Conservation (phyloP, 2,329 filamentous ascomycete species). For the Verticillium dahliae region DNA sequence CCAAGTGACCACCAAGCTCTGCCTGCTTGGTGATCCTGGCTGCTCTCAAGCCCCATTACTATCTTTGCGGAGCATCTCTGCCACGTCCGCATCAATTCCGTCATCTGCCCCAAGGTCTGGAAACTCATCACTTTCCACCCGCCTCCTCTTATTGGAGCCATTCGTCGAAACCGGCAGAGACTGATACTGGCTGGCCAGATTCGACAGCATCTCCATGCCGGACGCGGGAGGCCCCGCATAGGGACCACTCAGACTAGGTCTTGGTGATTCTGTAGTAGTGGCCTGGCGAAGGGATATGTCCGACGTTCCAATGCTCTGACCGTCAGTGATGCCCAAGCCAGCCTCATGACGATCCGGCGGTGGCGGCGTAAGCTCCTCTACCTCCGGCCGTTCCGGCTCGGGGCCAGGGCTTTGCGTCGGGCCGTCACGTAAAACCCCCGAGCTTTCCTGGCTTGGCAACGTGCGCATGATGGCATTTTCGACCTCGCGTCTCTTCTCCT, state of each 20-base stretch:
- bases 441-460: slow-evolving; percentile 52
- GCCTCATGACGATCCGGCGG: slow-evolving; percentile 37
- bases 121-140: slow-evolving; percentile 47
- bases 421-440: slow-evolving; percentile 39
- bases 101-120: slow-evolving; percentile 48
- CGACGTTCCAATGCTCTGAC: slow-evolving; percentile 17
- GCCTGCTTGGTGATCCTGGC: not conserved
- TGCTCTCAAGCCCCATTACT: slow-evolving; percentile 12
- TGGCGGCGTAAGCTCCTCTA: slow-evolving; percentile 84
- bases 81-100: slow-evolving; percentile 50
- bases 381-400: slow-evolving; percentile 68
- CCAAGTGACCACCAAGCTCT: no score
- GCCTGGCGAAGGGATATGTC: slow-evolving; percentile 1
- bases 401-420: slow-evolving; percentile 37
- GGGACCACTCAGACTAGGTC: not conserved
- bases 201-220: slow-evolving; percentile 32
- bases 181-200: slow-evolving; percentile 37
- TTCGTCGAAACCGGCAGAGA: slow-evolving; percentile 42
- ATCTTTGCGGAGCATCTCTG: slow-evolving; percentile 45
- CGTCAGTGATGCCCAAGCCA: slow-evolving; percentile 17
- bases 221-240: slow-evolving; percentile 14
- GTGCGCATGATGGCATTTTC: slow-evolving; percentile 88
- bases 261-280: slow-evolving; percentile 3
- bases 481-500: slow-evolving; percentile 79
- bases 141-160: slow-evolving; percentile 50